A percentile compares a stretch with the other conserved stretches of the same genome.
phyloP scores from a whole-genome alignment of 2,329 filamentous ascomycete species.

The Saccharata proteae region DNA sequence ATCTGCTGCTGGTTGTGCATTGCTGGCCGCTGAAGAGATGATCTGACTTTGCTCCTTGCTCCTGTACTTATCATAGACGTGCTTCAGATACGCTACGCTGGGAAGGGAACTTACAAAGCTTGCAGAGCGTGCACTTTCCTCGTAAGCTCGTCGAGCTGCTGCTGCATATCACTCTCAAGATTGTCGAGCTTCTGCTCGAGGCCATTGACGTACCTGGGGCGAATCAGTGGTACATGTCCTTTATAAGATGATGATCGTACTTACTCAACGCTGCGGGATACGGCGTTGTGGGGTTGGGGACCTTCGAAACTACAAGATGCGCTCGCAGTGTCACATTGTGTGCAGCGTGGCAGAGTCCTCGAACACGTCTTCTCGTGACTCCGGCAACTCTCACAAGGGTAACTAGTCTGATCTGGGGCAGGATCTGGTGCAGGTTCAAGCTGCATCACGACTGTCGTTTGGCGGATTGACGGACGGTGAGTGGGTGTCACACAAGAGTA shows the following conservation, averaged over 20 bases:
- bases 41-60: conserved; percentile 1
- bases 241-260: neutral
- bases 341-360: conserved; percentile 4
- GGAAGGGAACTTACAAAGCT: conserved; percentile 1
- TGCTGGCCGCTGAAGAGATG: no score
- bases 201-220: conserved; percentile 3
- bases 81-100: conserved; percentile 1
- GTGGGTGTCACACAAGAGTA: no score
- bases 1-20: no score
- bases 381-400: conserved; percentile 4
- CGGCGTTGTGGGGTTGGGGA: conserved; percentile 2
- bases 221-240: neutral
- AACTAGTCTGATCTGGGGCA: conserved; percentile 3
- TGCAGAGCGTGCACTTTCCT: no score
- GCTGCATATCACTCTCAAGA: no score
- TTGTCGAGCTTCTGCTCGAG: conserved; percentile 2
- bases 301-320: conserved; percentile 6
- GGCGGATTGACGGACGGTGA: no score
- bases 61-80: neutral
- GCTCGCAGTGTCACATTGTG: conserved; percentile 2
- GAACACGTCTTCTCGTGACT: conserved; percentile 7
- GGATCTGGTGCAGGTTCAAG: no score
- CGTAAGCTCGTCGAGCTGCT: conserved; percentile 2
- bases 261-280: conserved; percentile 5
- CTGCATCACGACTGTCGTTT: no score